A percentile compares a stretch with the other conserved stretches of the same genome.
Evolutionary conservation across 345 rosid genomes (phyloP).

Genomic region (Gossypium australe): DNA sequence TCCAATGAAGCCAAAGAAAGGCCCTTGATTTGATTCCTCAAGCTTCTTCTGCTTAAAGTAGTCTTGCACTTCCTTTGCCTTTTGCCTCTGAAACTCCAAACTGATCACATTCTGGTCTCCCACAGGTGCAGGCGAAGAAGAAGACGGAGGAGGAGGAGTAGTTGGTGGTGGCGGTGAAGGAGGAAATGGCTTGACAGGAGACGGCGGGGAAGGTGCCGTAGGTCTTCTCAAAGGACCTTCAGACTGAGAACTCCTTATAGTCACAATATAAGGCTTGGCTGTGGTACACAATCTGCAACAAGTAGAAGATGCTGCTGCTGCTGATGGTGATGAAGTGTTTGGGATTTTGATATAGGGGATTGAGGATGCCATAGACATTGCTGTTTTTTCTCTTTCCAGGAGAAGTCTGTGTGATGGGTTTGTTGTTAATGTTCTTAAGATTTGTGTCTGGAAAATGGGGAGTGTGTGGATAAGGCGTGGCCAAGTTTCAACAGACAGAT

Average conservation of each 20-base stretch:
- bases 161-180: constrained; percentile 11
- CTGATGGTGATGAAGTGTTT: constrained; percentile 41
- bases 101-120: constrained; percentile 40
- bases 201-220: constrained; percentile 52
- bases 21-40: constrained; percentile 77
- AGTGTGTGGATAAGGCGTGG: constrained; percentile 38
- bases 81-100: constrained; percentile 83
- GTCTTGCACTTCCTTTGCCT: constrained; percentile 82
- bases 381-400: neutral
- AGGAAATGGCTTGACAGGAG: constrained; percentile 40
- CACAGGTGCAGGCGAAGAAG: constrained; percentile 20
- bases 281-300: constrained; percentile 36
- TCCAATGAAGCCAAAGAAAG: constrained; percentile 73
- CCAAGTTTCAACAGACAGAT: constrained; percentile 11
- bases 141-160: constrained; percentile 20
- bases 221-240: constrained; percentile 89
- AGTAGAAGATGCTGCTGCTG: constrained; percentile 23
- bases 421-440: neutral
- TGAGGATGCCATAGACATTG: constrained; percentile 64
- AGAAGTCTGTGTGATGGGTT: neutral
- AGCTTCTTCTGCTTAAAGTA: constrained; percentile 85
- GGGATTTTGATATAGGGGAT: constrained; percentile 55
- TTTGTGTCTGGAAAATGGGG: neutral
- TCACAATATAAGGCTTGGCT: constrained; percentile 30
- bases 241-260: constrained; percentile 63